Base-by-base conservation (phyloP, 177 flowering plant genomes). In the Vitis hybrid region DNA sequence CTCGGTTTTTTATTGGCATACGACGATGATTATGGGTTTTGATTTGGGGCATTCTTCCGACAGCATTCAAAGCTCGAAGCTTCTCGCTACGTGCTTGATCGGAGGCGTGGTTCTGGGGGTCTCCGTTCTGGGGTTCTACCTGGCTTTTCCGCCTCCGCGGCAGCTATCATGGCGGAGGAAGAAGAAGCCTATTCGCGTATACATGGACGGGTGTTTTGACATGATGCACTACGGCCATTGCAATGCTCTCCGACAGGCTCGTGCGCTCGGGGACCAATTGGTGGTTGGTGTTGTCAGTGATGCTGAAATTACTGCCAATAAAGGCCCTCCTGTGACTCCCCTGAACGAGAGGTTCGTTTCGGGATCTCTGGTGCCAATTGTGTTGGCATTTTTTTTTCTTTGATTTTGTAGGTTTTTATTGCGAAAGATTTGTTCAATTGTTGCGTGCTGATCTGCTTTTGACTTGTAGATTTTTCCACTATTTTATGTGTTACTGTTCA, bases 221-320 rank as follows among this genome's bases (percentile, higher is more conserved):
- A 91, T 95, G 97, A 95, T 95, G 99, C 99, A 95, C 72, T 95
- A 95, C 77, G 99, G 99, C 29, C 99, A 95, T 68, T 91, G 96
- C 77, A 95, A 95, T 71, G 99, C 99, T 15, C 85, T 95, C 15
- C 93, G 99, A 1, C 99, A 95, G 76, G 99, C 99, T 18, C 90
- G 94, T 10, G 98, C 99, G 15, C 89, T 95, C 5, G 99, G 99
- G 4, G 98, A 95, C 71, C 85, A 93, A 65, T 80, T 95, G 75
- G 92, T 95, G 33, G 99, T 95, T 6, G 99, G 99, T 12, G 97
- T 95, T 67, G 98, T 95, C 48, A 95, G 99, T 77, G 99, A 95
- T 64, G 90, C 89, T 1, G 98, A 95, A 72, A 91, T 95, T 70
- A 91, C 73, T 16, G 90, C 82, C 55, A 95, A 95, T 76, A 95